Evolutionary conservation across 441 rosid species (phyloP), one percentile per base, ranked within the genome.

Genomic region (Erodium texanum): DNA sequence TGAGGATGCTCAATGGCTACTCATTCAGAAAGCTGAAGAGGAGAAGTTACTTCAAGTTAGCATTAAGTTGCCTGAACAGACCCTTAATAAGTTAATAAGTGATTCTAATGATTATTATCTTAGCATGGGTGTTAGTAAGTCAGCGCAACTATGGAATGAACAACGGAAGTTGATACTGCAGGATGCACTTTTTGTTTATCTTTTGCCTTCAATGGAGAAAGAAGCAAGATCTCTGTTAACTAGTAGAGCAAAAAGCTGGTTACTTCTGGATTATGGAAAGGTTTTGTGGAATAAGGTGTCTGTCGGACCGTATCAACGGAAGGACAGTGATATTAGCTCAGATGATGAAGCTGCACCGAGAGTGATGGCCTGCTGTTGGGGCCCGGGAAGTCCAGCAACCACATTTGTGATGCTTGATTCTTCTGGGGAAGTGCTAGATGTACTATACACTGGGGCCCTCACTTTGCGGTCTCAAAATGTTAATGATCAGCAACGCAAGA

Each of bases 351-450:
- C 90, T 75, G 90, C 95, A 56, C 98, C 95, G 2, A 87, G 98
- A 78, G 99, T 94, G 71, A 86, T 94, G 97, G 98, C 97, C 50
- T 92, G 98, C 79, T 92, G 97, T 77, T 95, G 99, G 99, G 98
- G 97, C 65, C 96, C 99, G 69, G 98, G 97, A 67, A 90, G 86
- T 67, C 97, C 99, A 24, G 91, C 95, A 66, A 90, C 89, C 61
- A 86, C 97, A 58, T 95, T 95, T 84, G 98, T 87, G 64, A 89
- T 95, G 99, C 70, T 95, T 68, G 98, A 95, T 81, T 86, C 99
- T 19, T 89, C 97, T 0, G 99, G 99, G 68, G 96, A 88, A 85
- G 88, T 94, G 79, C 84, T 95, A 68, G 98, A 95, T 79, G 95
- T 95, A 66, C 98, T 95, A 48, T 84, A 82, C 70, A 80, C 95